Evolutionary conservation across 1,284 basidiomycete species (phyloP).

Genomic region (Phlebopus sp.): DNA sequence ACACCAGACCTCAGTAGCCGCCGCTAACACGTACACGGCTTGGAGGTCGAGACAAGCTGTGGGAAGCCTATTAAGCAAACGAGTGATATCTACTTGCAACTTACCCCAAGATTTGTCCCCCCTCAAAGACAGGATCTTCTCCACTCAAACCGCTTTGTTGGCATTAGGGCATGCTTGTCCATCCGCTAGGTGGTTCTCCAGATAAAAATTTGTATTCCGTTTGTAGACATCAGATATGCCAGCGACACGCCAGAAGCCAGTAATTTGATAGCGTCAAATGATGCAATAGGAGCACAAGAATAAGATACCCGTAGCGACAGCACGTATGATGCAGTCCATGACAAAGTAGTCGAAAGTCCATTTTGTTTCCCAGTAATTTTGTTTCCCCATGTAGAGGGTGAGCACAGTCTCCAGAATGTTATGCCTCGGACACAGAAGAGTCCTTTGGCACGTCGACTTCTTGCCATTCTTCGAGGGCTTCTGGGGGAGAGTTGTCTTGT

Average conservation of each 20-base stretch:
- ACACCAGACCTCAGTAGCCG: too few species aligned
- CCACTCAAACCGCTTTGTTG: too few species aligned
- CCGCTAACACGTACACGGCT: too few species aligned
- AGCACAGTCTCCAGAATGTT: not conserved
- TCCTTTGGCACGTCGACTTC: constrained; percentile 18
- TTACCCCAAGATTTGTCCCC: not conserved
- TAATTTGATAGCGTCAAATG: not conserved
- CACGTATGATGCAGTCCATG: not conserved
- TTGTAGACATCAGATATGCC: not conserved
- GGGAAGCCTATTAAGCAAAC: not conserved
- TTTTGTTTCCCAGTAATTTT: not conserved
- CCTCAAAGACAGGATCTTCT: too few species aligned
- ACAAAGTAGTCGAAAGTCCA: not conserved
- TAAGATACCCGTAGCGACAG: not conserved
- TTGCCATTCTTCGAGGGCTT: constrained; percentile 28
- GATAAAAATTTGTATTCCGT: not conserved
- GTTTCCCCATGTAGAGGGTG: not conserved
- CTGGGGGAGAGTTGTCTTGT: constrained; percentile 5
- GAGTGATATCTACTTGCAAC: not conserved
- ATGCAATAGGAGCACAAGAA: not conserved
- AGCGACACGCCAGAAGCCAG: not conserved
- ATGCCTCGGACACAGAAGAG: constrained; percentile 5
- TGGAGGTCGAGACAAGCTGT: not conserved
- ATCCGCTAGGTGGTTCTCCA: not conserved
- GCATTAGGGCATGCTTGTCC: too few species aligned